Conservation (phyloP, 495 filamentous ascomycete species). For the Trichodelitschia bisporula region DNA sequence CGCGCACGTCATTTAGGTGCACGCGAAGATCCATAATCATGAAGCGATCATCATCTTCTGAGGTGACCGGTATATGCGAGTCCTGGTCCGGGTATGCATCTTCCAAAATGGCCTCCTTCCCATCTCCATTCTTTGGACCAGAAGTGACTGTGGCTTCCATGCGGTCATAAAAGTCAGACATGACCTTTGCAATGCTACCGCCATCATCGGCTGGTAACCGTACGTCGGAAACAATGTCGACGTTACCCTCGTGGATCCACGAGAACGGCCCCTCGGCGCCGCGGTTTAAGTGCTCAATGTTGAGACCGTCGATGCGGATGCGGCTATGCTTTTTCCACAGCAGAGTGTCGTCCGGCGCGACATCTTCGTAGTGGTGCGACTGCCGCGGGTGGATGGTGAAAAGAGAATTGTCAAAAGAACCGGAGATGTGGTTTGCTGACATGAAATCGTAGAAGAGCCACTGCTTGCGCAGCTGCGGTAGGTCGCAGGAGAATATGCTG, state of each 20-base stretch:
- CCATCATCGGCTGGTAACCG: conserved; percentile 74
- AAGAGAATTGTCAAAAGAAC: conserved; percentile 80
- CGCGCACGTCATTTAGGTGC: conserved; percentile 77
- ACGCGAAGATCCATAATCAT: conserved; percentile 75
- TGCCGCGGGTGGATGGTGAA: conserved; percentile 95
- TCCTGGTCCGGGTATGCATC: conserved; percentile 2
- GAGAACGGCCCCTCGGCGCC: conserved; percentile 87
- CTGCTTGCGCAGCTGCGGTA: conserved; percentile 78
- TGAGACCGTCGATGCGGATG: conserved; percentile 74
- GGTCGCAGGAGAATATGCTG: conserved; percentile 84
- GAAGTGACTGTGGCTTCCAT: conserved; percentile 69
- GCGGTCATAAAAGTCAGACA: conserved; percentile 82
- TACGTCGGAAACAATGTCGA: conserved; percentile 89
- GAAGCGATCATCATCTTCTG: conserved; percentile 35
- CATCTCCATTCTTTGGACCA: too few species aligned
- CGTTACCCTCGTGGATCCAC: conserved; percentile 90
- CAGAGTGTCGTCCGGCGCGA: conserved; percentile 23
- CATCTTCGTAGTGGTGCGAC: conserved; percentile 38
- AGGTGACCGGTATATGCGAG: not conserved
- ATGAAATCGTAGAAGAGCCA: conserved; percentile 97
- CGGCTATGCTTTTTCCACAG: conserved; percentile 86
- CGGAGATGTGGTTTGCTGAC: conserved; percentile 85
- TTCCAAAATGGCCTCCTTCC: conserved; percentile 3
- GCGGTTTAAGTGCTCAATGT: conserved; percentile 87
- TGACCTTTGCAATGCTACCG: conserved; percentile 69